phyloP scores from a whole-genome alignment of 768 basidiomycete species.

The Dacryopinax primogenitus region DNA sequence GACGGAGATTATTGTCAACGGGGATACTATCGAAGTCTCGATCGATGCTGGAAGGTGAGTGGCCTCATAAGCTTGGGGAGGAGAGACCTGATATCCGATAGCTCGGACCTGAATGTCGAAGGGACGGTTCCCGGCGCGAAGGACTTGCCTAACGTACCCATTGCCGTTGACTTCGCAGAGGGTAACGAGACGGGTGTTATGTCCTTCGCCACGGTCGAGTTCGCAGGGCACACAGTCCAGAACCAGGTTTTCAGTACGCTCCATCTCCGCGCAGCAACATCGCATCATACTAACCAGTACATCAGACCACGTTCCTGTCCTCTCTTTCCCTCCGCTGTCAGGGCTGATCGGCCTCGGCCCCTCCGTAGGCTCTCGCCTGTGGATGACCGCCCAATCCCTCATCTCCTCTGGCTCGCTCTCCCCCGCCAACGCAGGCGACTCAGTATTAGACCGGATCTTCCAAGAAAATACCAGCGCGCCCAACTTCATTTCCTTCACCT shows the following conservation, averaged over 20 bases:
- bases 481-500: constrained; percentile 58
- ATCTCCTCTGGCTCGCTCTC: not conserved
- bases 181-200: constrained; percentile 39
- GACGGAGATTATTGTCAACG: constrained; percentile 55
- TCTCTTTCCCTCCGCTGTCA: constrained; percentile 38
- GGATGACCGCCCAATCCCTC: constrained; percentile 29
- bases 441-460: constrained; percentile 53
- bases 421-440: constrained; percentile 35
- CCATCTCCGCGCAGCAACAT: constrained; percentile 22
- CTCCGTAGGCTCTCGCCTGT: constrained; percentile 50
- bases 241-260: not conserved
- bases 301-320: constrained; percentile 23
- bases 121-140: constrained; percentile 32
- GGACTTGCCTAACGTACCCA: constrained; percentile 28
- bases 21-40: constrained; percentile 43
- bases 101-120: constrained; percentile 54
- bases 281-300: constrained; percentile 50
- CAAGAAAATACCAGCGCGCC: constrained; percentile 39
- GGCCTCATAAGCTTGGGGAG: not conserved
- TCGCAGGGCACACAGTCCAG: not conserved
- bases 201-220: not conserved
- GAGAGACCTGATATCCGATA: constrained; percentile 20
- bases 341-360: constrained; percentile 68
- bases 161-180: constrained; percentile 41
- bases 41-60: constrained; percentile 66